phyloP scores from a whole-genome alignment of 805 yeast genomes.

The Candida yuanshanica region DNA sequence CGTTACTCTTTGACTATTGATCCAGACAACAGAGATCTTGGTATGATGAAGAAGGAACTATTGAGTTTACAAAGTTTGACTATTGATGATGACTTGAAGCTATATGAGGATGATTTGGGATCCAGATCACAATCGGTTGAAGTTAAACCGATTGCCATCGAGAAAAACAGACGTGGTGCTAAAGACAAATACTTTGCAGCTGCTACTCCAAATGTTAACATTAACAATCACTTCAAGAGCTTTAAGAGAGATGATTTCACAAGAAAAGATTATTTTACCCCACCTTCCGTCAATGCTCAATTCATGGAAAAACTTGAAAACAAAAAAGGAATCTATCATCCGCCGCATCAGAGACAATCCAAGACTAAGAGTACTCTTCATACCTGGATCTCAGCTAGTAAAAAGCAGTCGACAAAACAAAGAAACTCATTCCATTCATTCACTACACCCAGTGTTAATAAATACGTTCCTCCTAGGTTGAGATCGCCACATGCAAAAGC shows the following conservation, averaged over 20 bases:
- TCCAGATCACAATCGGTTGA: slow-evolving; percentile 5
- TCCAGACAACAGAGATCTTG: slow-evolving; percentile 75
- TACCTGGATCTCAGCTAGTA: slow-evolving; percentile 8
- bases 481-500: slow-evolving; percentile 38
- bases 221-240: slow-evolving; percentile 33
- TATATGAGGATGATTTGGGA: slow-evolving; percentile 35
- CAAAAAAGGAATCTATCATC: slow-evolving; percentile 22
- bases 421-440: slow-evolving; percentile 22
- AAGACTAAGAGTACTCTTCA: slow-evolving; percentile 17
- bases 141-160: slow-evolving; percentile 20
- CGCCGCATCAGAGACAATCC: slow-evolving; percentile 24
- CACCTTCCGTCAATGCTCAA: slow-evolving; percentile 64
- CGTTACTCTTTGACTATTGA: slow-evolving; percentile 76
- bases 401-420: slow-evolving; percentile 9
- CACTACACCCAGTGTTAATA: slow-evolving; percentile 38
- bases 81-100: slow-evolving; percentile 67
- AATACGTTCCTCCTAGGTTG: slow-evolving; percentile 69
- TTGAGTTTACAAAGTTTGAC: slow-evolving; percentile 61
- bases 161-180: slow-evolving; percentile 1
- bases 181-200: slow-evolving; percentile 50
- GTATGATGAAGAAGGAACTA: slow-evolving; percentile 55
- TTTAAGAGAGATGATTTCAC: slow-evolving; percentile 37
- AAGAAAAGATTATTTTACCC: slow-evolving; percentile 73
- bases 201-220: slow-evolving; percentile 49
- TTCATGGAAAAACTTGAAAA: slow-evolving; percentile 61